These are phyloP conservation scores for Gastrodia elata DNA, from an alignment of 106 monocot species.

Conservation along the genomic window DNA sequence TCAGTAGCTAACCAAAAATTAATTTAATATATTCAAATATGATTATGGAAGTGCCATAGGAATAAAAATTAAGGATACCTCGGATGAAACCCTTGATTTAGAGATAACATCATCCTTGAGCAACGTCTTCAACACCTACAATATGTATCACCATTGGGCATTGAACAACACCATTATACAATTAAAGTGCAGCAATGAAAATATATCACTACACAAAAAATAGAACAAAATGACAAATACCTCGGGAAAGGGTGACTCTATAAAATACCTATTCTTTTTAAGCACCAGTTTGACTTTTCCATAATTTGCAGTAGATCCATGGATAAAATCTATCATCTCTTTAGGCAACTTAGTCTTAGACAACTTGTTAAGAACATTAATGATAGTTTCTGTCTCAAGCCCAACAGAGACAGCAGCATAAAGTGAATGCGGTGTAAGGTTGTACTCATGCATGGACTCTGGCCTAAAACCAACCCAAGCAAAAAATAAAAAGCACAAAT, in stretches of 20 bases:
- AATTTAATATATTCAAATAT: background rate
- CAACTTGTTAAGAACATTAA: slow-evolving; percentile 84
- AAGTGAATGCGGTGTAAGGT: slow-evolving; percentile 86
- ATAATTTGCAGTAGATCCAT: slow-evolving; percentile 92
- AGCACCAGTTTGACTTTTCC: slow-evolving; percentile 94
- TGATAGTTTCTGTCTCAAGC: slow-evolving; percentile 87
- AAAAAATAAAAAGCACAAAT: background rate
- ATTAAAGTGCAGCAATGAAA: background rate
- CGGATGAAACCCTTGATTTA: slow-evolving; percentile 46
- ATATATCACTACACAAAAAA: background rate
- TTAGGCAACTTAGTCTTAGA: slow-evolving; percentile 89
- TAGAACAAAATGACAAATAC: slow-evolving; percentile 15
- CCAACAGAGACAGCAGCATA: slow-evolving; percentile 97
- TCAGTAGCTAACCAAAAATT: background rate
- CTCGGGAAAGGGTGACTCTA: slow-evolving; percentile 90
- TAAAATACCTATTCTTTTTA: slow-evolving; percentile 89
- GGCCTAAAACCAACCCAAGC: slow-evolving; percentile 33
- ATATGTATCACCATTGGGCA: background rate
- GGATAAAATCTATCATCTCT: slow-evolving; percentile 94
- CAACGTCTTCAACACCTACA: slow-evolving; percentile 71
- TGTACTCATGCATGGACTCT: slow-evolving; percentile 97
- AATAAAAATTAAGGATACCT: slow-evolving; percentile 29
- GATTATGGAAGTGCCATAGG: background rate
- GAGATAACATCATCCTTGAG: slow-evolving; percentile 72
- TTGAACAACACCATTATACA: background rate